Conservation (phyloP, 2,329 filamentous ascomycete genomes). For the Xylaria sp. region DNA sequence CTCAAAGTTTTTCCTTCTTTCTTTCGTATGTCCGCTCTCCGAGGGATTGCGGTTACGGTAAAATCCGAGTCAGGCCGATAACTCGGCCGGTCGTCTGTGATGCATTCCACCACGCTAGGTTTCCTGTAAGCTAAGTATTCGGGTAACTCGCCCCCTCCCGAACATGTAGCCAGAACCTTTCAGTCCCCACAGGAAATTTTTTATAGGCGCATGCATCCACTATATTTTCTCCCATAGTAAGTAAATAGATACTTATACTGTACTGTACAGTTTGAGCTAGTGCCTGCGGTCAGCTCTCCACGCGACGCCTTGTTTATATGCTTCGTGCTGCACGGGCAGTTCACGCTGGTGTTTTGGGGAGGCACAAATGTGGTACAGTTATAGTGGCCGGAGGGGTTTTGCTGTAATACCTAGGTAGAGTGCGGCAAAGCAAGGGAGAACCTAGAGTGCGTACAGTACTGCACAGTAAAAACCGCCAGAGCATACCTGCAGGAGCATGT, state of each 20-base stretch:
- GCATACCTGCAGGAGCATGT: conserved; percentile 12
- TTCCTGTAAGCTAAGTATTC: background rate
- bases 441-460: conserved; percentile 1
- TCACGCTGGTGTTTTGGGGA: conserved; percentile 1
- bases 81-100: conserved; percentile 4
- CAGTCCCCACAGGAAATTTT: conserved; percentile 19
- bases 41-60: background rate
- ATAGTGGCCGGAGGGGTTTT: background rate
- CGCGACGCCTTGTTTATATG: conserved; percentile 1
- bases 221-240: background rate
- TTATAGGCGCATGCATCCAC: background rate
- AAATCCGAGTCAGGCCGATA: background rate
- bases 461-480: conserved; percentile 1
- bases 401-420: background rate
- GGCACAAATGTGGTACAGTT: background rate
- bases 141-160: background rate
- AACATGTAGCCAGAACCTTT: background rate
- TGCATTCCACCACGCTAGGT: background rate
- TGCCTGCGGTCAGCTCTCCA: conserved; percentile 16
- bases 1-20: background rate
- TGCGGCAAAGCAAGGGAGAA: background rate
- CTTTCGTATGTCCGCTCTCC: conserved; percentile 15
- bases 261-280: background rate
- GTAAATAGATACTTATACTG: background rate
- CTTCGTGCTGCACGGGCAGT: conserved; percentile 3